Conservation (phyloP, 139 green algal species). For the Coelastrella sp. region DNA sequence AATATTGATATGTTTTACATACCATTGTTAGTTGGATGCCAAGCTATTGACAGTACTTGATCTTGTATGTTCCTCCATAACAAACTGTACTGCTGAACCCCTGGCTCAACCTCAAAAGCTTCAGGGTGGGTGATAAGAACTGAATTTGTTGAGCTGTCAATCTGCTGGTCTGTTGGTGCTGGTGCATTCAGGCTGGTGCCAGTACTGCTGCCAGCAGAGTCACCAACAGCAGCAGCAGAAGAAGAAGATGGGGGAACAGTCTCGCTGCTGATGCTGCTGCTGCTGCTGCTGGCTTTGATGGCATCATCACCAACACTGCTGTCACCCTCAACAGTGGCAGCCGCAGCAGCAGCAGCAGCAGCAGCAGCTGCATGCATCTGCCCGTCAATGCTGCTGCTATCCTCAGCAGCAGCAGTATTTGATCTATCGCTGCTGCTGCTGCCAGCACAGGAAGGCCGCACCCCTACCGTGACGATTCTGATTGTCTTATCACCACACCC, state of each 20-base stretch:
- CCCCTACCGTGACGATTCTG: conserved; percentile 33
- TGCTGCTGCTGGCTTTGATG: no score
- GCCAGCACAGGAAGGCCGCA: no score
- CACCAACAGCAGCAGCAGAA: conserved; percentile 3
- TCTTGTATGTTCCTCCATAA: conserved; percentile 59
- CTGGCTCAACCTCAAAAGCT: not conserved
- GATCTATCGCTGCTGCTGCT: no score
- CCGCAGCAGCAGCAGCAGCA: conserved; percentile 21
- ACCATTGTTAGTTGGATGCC: conserved; percentile 55
- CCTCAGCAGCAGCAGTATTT: no score
- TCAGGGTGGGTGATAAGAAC: no score
- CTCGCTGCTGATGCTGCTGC: conserved; percentile 24
- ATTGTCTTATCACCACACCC: conserved; percentile 66
- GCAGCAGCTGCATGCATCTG: no score
- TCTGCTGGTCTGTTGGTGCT: no score
- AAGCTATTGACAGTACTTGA: conserved; percentile 53
- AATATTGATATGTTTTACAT: not conserved
- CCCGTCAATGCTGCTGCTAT: no score
- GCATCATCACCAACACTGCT: no score
- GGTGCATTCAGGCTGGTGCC: no score
- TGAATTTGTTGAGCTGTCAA: no score
- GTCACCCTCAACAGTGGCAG: no score
- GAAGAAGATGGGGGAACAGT: not conserved
- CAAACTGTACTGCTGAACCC: not conserved
- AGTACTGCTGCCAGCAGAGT: not conserved